Base-by-base conservation (phyloP, 345 rosid genomes). In the Dipteronia dyeriana region DNA sequence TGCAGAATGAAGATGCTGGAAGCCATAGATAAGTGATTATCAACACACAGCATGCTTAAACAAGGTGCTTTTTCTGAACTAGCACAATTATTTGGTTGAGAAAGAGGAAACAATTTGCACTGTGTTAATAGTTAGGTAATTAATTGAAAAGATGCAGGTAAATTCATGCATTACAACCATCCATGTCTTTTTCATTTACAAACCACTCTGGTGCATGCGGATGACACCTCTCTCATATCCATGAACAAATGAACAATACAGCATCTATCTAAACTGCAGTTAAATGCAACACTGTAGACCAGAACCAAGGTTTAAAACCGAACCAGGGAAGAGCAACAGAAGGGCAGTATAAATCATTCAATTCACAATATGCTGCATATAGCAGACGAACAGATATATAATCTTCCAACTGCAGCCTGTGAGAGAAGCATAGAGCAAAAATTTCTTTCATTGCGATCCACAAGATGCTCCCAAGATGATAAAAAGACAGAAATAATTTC, bases 181-280 rank as follows among this genome's bases (percentile, higher is more conserved):
- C 61, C 86, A 84, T 61, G 82, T 47, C 57, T 47, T 76, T 73
- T 70, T 57, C 74, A 81, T 81, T 84, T 84, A 29, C 80, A 66
- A 81, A 84, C 86, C 51, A 70, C 78, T 69, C 19, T 0, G 14
- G 66, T 25, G 54, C 79, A 80, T 68, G 78, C 43, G n/a, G 75
- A 31, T 62, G 53, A 68, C 54, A 49, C 53, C 70, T 12, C 70
- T 77, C 51, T 3, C 13, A 41, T 11, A 22, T 34, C 8, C 4
- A 41, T 41, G 1, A 7, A 41, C 7, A 41, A 0, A 60, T 10
- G 12, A 41, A 34, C 38, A 34, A 34, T 34, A 34, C 6, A 34
- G 5, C 38, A 34, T 34, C 34, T 31, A 31, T 31, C 38, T 31
- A 31, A 31, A 31, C 38, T 31, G 38, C 38, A 31, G 38, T 31